These are phyloP conservation scores for Phanerochaete carnosa DNA, from an alignment of 768 basidiomycete species.

Conservation along the genomic window DNA sequence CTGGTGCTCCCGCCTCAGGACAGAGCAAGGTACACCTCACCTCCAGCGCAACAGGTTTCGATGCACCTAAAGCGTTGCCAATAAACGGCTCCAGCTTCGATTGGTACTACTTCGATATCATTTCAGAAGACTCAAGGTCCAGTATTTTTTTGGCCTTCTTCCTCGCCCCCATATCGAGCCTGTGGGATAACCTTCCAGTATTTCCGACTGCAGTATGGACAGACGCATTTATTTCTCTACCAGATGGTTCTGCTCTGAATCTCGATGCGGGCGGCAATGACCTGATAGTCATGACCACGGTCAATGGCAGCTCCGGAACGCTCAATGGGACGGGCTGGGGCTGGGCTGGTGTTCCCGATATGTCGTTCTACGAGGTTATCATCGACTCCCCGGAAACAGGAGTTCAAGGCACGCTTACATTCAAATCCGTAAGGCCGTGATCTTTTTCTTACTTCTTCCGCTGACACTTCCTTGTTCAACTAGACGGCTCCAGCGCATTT, in stretches of 20 bases:
- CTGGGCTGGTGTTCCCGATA: conserved; percentile 8
- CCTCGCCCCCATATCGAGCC: conserved; percentile 2
- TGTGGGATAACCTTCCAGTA: not conserved
- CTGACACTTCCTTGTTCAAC: not conserved
- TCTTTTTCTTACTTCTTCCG: too few relatives aligned
- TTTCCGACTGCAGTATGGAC: conserved; percentile 1
- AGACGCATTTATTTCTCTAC: not conserved
- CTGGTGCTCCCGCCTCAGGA: not conserved
- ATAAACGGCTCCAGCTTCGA: conserved; percentile 11
- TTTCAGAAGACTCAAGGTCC: conserved; percentile 3
- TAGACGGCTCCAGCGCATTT: conserved; percentile 11
- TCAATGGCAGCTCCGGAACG: conserved; percentile 7
- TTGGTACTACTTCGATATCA: conserved; percentile 14
- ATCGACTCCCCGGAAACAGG: conserved; percentile 6
- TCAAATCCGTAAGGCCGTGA: conserved; percentile 7
- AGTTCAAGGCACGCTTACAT: conserved; percentile 4
- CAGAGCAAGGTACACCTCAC: conserved; percentile 3
- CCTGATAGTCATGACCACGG: conserved; percentile 1
- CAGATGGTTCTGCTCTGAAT: conserved; percentile 2
- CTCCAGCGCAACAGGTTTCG: not conserved
- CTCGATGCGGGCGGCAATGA: not conserved
- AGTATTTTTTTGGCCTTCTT: conserved; percentile 2
- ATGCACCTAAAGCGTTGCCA: conserved; percentile 1
- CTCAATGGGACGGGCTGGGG: not conserved
- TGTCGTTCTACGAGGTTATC: conserved; percentile 5